A percentile compares a stretch with the other conserved stretches of the same genome.
These are phyloP conservation scores for Emydomyces testavorans DNA, from an alignment of 2,329 filamentous ascomycete species.

Conservation along the genomic window DNA sequence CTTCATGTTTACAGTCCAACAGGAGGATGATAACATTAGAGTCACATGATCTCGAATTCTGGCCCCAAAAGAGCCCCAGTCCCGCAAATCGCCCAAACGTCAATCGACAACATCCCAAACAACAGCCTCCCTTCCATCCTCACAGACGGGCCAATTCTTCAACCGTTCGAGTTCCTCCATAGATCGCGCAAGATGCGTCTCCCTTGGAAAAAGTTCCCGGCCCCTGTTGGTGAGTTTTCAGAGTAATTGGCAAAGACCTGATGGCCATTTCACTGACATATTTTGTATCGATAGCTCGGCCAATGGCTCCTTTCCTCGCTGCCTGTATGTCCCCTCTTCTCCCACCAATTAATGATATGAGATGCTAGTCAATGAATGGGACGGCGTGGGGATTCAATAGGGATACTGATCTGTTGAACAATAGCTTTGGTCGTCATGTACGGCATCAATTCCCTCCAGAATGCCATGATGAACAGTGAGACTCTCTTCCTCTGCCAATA, in stretches of 20 bases:
- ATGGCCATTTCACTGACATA: conserved; percentile 24
- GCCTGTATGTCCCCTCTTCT: conserved; percentile 56
- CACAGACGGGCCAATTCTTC: not conserved
- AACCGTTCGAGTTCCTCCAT: not conserved
- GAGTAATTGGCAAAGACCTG: conserved; percentile 1
- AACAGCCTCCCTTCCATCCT: conserved; percentile 7
- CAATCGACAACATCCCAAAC: conserved; percentile 2
- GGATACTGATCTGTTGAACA: conserved; percentile 6
- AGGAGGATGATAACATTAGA: not conserved
- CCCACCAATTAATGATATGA: not conserved
- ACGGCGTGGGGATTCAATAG: not conserved
- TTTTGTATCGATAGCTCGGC: conserved; percentile 53
- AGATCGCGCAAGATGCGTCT: conserved; percentile 54
- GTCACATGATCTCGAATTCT: conserved; percentile 12
- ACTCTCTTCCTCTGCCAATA: conserved; percentile 4
- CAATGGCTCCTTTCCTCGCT: conserved; percentile 85
- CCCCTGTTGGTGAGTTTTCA: conserved; percentile 58
- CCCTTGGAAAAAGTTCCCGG: conserved; percentile 75
- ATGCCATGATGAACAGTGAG: conserved; percentile 67
- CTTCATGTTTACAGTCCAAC: not conserved
- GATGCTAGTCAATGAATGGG: not conserved
- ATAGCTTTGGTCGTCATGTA: conserved; percentile 70
- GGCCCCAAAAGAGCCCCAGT: conserved; percentile 14
- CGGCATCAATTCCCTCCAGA: conserved; percentile 77
- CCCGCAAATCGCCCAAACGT: conserved; percentile 9